These are phyloP conservation scores for Leccinum griseonigrum DNA, from an alignment of 1,284 basidiomycete species.

Conservation along the genomic window DNA sequence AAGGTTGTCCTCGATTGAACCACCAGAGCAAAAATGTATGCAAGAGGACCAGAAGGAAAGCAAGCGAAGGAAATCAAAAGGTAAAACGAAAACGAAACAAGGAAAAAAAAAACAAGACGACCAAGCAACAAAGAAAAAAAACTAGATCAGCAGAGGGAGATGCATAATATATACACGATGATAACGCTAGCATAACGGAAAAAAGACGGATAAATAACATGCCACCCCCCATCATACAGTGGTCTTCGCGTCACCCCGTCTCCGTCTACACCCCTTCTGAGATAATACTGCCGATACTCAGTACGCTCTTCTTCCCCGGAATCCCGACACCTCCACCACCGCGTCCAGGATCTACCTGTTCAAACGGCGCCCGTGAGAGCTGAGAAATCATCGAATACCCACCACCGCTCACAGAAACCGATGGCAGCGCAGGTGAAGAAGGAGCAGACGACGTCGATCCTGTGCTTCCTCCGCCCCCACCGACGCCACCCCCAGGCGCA, in stretches of 20 bases:
- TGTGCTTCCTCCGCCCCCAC: slow-evolving; percentile 1
- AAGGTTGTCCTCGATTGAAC: slow-evolving; percentile 1
- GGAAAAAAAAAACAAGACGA: not conserved
- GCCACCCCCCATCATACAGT: not conserved
- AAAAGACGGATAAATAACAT: not conserved
- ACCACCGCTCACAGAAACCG: slow-evolving; percentile 15
- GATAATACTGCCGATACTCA: slow-evolving; percentile 75
- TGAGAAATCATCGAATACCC: slow-evolving; percentile 33
- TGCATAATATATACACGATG: not conserved
- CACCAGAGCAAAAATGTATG: not conserved
- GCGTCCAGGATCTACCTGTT: slow-evolving; percentile 31
- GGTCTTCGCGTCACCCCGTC: not conserved
- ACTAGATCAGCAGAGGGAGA: not conserved
- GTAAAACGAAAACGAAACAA: not conserved
- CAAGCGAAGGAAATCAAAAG: not conserved
- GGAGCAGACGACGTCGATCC: slow-evolving; percentile 26
- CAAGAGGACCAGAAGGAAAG: not conserved
- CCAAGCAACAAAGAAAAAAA: not conserved
- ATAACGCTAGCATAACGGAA: not conserved
- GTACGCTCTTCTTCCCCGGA: slow-evolving; percentile 56
- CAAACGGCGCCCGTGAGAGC: slow-evolving; percentile 28
- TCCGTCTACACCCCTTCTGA: slow-evolving; percentile 36
- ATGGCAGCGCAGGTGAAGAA: slow-evolving; percentile 27
- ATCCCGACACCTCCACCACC: slow-evolving; percentile 13
- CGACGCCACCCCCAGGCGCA: slow-evolving; percentile 7